These are phyloP conservation scores for Jimgerdemannia flammicorona DNA, from an alignment of 192 early-diverging fungal genomes.

Conservation along the genomic window DNA sequence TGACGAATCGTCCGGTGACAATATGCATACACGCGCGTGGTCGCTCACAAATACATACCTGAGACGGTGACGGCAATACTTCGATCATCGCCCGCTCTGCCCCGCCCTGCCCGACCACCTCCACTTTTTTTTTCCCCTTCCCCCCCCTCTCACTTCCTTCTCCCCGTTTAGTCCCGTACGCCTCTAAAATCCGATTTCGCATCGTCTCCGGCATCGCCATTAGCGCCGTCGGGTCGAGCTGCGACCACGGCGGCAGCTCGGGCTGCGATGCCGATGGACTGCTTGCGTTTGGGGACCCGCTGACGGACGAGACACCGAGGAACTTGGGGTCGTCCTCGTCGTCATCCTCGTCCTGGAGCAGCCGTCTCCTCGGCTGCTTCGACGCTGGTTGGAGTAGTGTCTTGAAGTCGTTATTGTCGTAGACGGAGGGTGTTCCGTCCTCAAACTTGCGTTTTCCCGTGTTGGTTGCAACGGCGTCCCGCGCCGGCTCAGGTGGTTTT, in stretches of 20 bases:
- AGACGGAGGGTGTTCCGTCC: neutral
- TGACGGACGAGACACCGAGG: too few relatives aligned
- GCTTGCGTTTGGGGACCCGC: neutral
- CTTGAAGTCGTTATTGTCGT: neutral
- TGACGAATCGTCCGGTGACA: too few relatives aligned
- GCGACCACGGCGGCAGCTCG: constrained; percentile 41
- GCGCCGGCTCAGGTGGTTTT: too few relatives aligned
- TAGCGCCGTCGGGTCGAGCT: constrained; percentile 36
- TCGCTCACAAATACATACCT: neutral
- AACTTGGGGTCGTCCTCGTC: neutral
- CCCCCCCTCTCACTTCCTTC: neutral
- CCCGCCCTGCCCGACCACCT: constrained; percentile 6
- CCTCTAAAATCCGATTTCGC: constrained; percentile 20
- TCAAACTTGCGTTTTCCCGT: neutral
- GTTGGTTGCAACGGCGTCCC: neutral
- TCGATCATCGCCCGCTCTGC: neutral
- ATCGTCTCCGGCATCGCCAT: constrained; percentile 30
- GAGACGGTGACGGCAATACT: neutral
- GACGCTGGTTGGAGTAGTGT: neutral
- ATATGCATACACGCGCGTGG: too few relatives aligned
- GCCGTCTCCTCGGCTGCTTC: neutral
- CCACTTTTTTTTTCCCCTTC: neutral
- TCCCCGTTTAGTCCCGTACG: constrained; percentile 6
- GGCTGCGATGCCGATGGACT: constrained; percentile 1
- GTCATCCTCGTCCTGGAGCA: neutral